Evolutionary conservation across 2,329 filamentous ascomycete genomes (phyloP), one percentile per base, ranked within the genome.

Genomic region (Xylaria sp.): DNA sequence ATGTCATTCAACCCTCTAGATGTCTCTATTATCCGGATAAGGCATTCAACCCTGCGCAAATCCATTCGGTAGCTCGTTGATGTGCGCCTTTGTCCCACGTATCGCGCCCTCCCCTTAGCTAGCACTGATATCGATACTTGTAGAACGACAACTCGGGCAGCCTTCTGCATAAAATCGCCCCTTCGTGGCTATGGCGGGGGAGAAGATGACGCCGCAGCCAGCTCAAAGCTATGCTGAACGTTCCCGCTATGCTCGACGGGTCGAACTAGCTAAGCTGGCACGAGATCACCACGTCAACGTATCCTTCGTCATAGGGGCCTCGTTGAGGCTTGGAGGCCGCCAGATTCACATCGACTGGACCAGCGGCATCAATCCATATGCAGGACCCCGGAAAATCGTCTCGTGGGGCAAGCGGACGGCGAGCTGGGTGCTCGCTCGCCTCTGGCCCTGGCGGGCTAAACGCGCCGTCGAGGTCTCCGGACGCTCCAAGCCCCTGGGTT

Each of bases 341-440:
- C 60, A 67, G 23, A 40, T 58, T 6, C 68, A 71, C 19, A 9
- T 69, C 41, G 69, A 72, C 51, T 70, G 68, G 44, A 58, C 60
- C 17, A 65, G 68, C 6, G 63, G 66, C 0, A 33, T 71, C 27
- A 61, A 69, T 41, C 61, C 58, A 7, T 51, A 40, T 4, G 63
- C 54, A 47, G 38, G 65, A 19, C 11, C 11, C 13, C 37, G 15
- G 17, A 40, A 10, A 2, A 5, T 53, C 3, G 25, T 40, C 15
- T 35, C 49, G 48, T 51, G 19, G 44, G 49, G n/a, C n/a, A 38
- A 9, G 4, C n/a, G 35, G 15, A 37, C 13, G 11, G 21, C 15
- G 44, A n/a, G 15, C 33, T 29, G 2, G 1, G 9, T 8, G 3
- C 13, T 49, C 3, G 35, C 46, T 17, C 25, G 19, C 31, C 10